Evolutionary conservation across 805 yeast genomes (phyloP), one percentile per base, ranked within the genome.

Genomic region (Sugiyamaella marilandica): DNA sequence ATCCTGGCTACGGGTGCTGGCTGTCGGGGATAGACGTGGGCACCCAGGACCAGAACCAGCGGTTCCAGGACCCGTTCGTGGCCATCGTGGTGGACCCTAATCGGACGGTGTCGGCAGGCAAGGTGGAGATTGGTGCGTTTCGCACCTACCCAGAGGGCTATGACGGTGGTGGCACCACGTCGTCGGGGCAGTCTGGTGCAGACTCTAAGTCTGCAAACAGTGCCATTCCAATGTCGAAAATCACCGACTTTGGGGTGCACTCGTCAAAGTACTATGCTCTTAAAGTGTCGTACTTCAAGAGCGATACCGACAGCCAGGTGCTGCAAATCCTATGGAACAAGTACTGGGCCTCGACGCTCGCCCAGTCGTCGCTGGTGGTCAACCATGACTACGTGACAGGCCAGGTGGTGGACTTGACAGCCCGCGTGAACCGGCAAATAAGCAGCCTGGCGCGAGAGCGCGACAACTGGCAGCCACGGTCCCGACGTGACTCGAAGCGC

Each of bases 1-100:
- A 92, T 68, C 99, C 99, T 0, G 96, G 97, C 0, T 92, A 90
- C 67, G 97, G 97, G 14, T 91, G 97, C 67, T 92, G 97, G 97
- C 70, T 92, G 43, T 84, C 94, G 51, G 95, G 94, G 2, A 89
- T 92, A 37, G 98, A 92, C 69, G 95, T 94, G 33, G 83, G 87
- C 44, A 92, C 98, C 0, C 98, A 92, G 65, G 69, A 74, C 19
- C 76, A 89, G 64, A 89, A 91, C 62, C 97, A 90, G 69, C 81
- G 79, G 53, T 89, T 83, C 64, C 97, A 90, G 66, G 97, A 90
- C 62, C 97, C 97, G 1, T 90, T 87, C 64, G 73, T 90, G 53
- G 97, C 97, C 0, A 73, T 90, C 31, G 97, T 90, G 7, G 78
- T 91, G 49, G 97, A 90, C 68, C 97, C 97, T 0, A 77, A 80